Conservation (phyloP, 257 asterid genomes). For the Marsdenia floribunda region DNA sequence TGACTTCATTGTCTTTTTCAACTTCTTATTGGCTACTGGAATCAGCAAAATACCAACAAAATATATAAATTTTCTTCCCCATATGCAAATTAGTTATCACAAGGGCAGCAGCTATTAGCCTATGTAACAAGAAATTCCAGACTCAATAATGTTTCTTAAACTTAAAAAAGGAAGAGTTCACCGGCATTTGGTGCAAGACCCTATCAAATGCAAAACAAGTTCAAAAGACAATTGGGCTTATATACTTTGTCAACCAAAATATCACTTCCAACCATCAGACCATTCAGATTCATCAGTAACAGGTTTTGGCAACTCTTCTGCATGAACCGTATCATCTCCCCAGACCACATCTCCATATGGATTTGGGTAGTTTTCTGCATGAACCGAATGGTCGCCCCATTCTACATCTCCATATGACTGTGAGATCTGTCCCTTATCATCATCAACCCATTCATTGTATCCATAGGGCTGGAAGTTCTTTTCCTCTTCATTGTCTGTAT, state of each 20-base stretch:
- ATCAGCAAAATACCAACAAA: background rate
- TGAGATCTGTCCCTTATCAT: background rate
- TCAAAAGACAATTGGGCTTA: background rate
- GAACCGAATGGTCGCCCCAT: conserved; percentile 20
- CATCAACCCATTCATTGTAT: conserved; percentile 25
- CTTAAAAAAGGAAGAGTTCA: too few species aligned
- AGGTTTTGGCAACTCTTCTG: conserved; percentile 17
- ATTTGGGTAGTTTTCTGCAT: conserved; percentile 18
- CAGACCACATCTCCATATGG: conserved; percentile 18
- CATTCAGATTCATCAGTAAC: conserved; percentile 32
- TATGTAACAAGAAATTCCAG: background rate
- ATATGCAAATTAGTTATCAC: background rate
- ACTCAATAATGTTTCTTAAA: background rate
- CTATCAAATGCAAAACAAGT: background rate
- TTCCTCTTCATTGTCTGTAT: conserved; percentile 9
- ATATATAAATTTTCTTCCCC: background rate
- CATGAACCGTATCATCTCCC: conserved; percentile 10
- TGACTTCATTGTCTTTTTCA: background rate
- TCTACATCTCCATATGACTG: conserved; percentile 17
- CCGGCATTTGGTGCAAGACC: background rate
- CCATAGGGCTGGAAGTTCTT: background rate
- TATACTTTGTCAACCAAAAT: background rate
- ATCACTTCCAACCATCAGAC: conserved; percentile 37
- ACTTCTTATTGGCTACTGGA: background rate
- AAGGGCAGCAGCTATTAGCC: background rate